Percentiles rank a stretch among this genome's conserved stretches.
Evolutionary conservation across 2,329 filamentous ascomycete species (phyloP).

Genomic region (Paramyrothecium roridum): DNA sequence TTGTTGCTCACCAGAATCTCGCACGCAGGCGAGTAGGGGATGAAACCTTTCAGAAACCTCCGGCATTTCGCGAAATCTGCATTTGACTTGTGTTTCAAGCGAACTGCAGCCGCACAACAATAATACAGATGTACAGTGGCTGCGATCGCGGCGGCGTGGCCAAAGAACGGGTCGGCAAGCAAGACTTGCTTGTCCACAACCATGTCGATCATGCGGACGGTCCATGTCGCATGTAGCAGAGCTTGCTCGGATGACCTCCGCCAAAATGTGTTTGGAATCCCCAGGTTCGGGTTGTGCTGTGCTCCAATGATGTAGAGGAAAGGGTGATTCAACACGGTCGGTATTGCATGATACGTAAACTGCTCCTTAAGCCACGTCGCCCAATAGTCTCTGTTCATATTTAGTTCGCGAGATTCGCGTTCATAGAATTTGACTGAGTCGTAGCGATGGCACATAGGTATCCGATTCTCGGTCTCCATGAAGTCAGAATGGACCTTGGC

Average conservation of each 20-base stretch:
- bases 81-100: conserved; percentile 48
- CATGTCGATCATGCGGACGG: conserved; percentile 53
- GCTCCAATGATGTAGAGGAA: conserved; percentile 51
- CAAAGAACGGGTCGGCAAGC: conserved; percentile 49
- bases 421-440: conserved; percentile 51
- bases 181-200: conserved; percentile 45
- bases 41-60: conserved; percentile 44
- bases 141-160: conserved; percentile 47
- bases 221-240: conserved; percentile 50
- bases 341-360: conserved; percentile 50
- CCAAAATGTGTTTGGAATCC: conserved; percentile 54
- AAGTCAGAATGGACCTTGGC: conserved; percentile 47
- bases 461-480: conserved; percentile 46
- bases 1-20: conserved; percentile 35
- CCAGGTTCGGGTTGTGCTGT: conserved; percentile 47
- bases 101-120: conserved; percentile 45
- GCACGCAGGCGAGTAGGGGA: conserved; percentile 43
- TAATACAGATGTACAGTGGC: conserved; percentile 52
- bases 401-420: conserved; percentile 41
- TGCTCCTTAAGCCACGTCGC: conserved; percentile 50
- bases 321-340: conserved; percentile 49
- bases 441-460: conserved; percentile 48
- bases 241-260: conserved; percentile 47
- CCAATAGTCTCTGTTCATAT: conserved; percentile 44
- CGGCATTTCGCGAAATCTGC: conserved; percentile 49